phyloP scores from a whole-genome alignment of 305 asterid genomes.

The Withania somnifera region DNA sequence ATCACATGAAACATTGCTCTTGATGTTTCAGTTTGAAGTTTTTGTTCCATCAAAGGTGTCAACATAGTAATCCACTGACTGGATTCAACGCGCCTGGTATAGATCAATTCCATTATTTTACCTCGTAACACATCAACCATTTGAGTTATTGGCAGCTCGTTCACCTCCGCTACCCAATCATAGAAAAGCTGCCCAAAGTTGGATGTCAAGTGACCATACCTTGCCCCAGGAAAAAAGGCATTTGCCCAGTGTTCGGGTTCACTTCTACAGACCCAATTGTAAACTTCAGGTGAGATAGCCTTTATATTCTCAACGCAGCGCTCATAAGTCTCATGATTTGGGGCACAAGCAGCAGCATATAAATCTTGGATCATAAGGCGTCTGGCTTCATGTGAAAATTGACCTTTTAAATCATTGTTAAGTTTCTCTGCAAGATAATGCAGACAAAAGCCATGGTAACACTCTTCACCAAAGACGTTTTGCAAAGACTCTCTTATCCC shows the following conservation, averaged over 20 bases:
- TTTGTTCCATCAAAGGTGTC: conserved; percentile 14
- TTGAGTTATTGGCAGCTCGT: conserved; percentile 13
- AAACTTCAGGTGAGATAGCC: conserved; percentile 17
- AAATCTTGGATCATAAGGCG: conserved; percentile 15
- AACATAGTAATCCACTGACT: conserved; percentile 5
- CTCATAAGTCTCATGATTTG: conserved; percentile 4
- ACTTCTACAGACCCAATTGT: conserved; percentile 12
- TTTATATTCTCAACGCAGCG: conserved; percentile 4
- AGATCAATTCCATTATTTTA: conserved; percentile 16
- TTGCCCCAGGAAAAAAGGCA: conserved; percentile 9
- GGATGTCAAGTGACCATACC: conserved; percentile 15
- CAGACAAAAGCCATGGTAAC: conserved; percentile 12
- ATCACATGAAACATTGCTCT: conserved; percentile 2
- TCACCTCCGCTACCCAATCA: conserved; percentile 11
- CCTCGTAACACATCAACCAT: conserved; percentile 12
- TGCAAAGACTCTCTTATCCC: conserved; percentile 11
- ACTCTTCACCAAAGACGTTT: conserved; percentile 9
- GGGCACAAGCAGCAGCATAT: conserved; percentile 12
- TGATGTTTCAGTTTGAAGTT: conserved; percentile 7
- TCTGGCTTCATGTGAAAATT: conserved; percentile 14
- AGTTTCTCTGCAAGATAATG: conserved; percentile 13
- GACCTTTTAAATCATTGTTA: conserved; percentile 11
- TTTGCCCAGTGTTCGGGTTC: conserved; percentile 18
- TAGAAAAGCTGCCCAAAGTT: conserved; percentile 4
- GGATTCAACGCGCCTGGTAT: conserved; percentile 6